Evolutionary conservation across 2,329 filamentous ascomycete species (phyloP).

Genomic region (Allantophomopsis lycopodina): DNA sequence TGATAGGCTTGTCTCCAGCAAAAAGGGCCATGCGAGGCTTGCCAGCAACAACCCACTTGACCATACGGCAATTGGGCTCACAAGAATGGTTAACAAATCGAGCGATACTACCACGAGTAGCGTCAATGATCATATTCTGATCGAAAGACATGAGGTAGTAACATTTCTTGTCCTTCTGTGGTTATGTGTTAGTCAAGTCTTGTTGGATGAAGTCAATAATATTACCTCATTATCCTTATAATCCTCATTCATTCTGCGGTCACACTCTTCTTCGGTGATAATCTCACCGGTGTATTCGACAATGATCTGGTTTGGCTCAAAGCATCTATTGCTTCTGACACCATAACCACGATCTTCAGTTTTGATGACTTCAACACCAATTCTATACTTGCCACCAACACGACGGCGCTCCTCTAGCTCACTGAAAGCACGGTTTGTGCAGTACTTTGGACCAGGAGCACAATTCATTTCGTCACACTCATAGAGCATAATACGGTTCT

Average conservation of each 20-base stretch:
- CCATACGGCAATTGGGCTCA: slow-evolving; percentile 92
- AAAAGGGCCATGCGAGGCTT: slow-evolving; percentile 96
- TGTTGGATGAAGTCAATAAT: slow-evolving; percentile 13
- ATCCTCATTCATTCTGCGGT: slow-evolving; percentile 80
- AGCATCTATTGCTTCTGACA: slow-evolving; percentile 79
- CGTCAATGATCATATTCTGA: slow-evolving; percentile 97
- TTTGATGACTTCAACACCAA: slow-evolving; percentile 91
- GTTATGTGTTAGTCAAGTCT: too few species aligned
- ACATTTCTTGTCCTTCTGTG: slow-evolving; percentile 39
- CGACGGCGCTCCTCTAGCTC: slow-evolving; percentile 63
- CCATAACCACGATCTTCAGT: slow-evolving; percentile 81
- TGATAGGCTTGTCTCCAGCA: slow-evolving; percentile 76
- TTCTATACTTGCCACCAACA: slow-evolving; percentile 71
- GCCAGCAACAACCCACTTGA: slow-evolving; percentile 90
- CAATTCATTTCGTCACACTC: slow-evolving; percentile 91
- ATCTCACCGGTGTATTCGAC: slow-evolving; percentile 98
- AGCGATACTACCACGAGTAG: slow-evolving; percentile 87
- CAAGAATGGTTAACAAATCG: slow-evolving; percentile 98
- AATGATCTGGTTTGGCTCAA: slow-evolving; percentile 84
- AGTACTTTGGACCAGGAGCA: slow-evolving; percentile 57
- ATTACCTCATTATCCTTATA: slow-evolving; percentile 86
- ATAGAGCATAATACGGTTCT: slow-evolving; percentile 94
- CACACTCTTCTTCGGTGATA: slow-evolving; percentile 87
- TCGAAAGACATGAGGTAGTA: slow-evolving; percentile 99
- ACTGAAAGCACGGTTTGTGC: slow-evolving; percentile 80